Conservation (phyloP, 208 protist genomes). For the Crithidia fasciculata region DNA sequence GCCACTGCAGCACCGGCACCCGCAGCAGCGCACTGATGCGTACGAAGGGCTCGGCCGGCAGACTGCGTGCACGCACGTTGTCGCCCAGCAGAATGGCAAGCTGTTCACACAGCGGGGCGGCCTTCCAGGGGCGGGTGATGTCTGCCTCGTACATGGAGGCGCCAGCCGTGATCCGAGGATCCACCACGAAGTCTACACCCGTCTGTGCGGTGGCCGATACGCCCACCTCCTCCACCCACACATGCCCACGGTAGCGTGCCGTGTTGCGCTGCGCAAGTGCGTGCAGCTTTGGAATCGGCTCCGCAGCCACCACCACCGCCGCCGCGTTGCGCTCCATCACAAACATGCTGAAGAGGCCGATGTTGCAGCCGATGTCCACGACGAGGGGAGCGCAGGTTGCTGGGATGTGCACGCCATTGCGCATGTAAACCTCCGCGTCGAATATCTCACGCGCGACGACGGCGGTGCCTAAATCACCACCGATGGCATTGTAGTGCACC, state of each 20-base stretch:
- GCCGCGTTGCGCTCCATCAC: slow-evolving; percentile 19
- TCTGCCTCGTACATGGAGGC: slow-evolving; percentile 34
- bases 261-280: slow-evolving; percentile 35
- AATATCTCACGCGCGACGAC: slow-evolving; percentile 52
- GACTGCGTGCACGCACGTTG: slow-evolving; percentile 22
- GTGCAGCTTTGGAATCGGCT: slow-evolving; percentile 35
- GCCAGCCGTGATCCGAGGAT: slow-evolving; percentile 38
- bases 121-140: slow-evolving; percentile 28
- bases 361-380: slow-evolving; percentile 50
- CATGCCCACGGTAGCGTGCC: slow-evolving; percentile 3
- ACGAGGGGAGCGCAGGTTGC: slow-evolving; percentile 28
- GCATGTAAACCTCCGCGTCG: slow-evolving; percentile 33
- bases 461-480: slow-evolving; percentile 39
- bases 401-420: slow-evolving; percentile 33
- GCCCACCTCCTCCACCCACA: slow-evolving; percentile 32
- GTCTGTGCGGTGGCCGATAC: slow-evolving; percentile 2
- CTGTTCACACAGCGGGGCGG: slow-evolving; percentile 11
- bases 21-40: slow-evolving; percentile 26
- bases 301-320: slow-evolving; percentile 38
- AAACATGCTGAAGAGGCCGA: slow-evolving; percentile 50
- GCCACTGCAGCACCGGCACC: slow-evolving; percentile 22
- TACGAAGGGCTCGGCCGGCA: slow-evolving; percentile 20
- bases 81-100: slow-evolving; percentile 28
- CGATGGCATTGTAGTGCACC: slow-evolving; percentile 21
- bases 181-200: slow-evolving; percentile 21